Conservation (phyloP, 305 asterid species). For the Andrographis paniculata region DNA sequence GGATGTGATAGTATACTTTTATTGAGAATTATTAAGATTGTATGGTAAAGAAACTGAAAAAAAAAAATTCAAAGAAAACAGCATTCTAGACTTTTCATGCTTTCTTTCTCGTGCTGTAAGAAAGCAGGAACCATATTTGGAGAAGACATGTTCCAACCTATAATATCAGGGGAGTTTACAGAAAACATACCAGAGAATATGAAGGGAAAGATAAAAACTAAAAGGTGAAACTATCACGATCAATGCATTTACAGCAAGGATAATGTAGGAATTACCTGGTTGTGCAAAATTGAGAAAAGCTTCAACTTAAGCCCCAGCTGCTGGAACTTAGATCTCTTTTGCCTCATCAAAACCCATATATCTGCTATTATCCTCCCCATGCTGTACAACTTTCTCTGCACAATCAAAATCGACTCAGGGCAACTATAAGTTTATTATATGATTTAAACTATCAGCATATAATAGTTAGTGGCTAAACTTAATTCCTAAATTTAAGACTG, state of each 20-base stretch:
- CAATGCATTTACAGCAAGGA: not conserved
- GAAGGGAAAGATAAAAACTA: not conserved
- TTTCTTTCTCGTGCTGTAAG: too few species aligned
- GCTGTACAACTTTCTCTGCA: conserved; percentile 55
- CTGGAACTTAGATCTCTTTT: conserved; percentile 50
- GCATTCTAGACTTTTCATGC: too few species aligned
- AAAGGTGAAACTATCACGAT: conserved; percentile 4
- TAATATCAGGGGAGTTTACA: not conserved
- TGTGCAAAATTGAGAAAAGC: conserved; percentile 46
- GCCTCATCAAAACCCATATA: conserved; percentile 36
- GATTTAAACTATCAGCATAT: conserved; percentile 5
- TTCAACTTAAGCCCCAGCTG: conserved; percentile 49
- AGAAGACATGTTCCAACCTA: too few species aligned
- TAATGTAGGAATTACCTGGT: conserved; percentile 35
- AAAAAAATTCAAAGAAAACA: too few species aligned
- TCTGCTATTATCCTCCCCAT: conserved; percentile 45
- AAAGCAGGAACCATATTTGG: too few species aligned
- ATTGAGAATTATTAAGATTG: too few species aligned
- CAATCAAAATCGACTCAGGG: conserved; percentile 13
- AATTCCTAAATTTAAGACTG: conserved; percentile 9
- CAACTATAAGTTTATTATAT: conserved; percentile 7
- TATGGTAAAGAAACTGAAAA: too few species aligned
- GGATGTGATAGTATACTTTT: too few species aligned
- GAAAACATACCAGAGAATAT: not conserved
- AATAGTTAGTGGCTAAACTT: not conserved